Base-by-base conservation (phyloP, 2,329 filamentous ascomycete species). In the Diaporthe velutina region DNA sequence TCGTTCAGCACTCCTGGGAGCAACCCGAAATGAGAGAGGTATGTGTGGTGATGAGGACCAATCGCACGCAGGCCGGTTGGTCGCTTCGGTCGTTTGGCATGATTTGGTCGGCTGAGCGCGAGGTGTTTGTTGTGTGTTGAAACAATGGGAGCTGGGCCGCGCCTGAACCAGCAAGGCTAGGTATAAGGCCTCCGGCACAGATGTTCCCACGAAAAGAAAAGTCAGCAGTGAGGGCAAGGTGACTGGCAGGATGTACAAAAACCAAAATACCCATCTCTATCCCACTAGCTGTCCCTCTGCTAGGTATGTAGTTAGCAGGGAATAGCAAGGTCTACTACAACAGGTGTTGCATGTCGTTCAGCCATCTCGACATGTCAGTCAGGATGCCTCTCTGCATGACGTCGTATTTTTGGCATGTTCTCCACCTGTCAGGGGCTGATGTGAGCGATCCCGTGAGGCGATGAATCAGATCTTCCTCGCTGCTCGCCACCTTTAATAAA, bases 1-100 rank as follows among this genome's bases (percentile, higher is more conserved):
- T 66, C 75, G 30, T 76, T 76, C 48, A 72, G 57, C 55, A 76
- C 75, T 25, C 75, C 75, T 19, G 75, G 61, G 22, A 76, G 73
- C 50, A 54, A n/a, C 48, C 54, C 71, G n/a, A 71, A 54, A 50
- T 74, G 50, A 66, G 38, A 48, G 52, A 42, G n/a, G n/a, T 33
- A 8, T 8, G 15, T 40, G n/a, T 54, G 22, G 9, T 40, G 48
- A 25, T n/a, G 15, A 54, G 2, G 48, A 40, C 9, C 33, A 25
- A 9, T 7, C 52, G 33, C 22, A 35, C 13, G 35, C 50, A 48
- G 55, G 28, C 15, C 17, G 15, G 22, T 28, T 73, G 35, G n/a
- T 22, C 33, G 25, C 45, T 38, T 30, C 22, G 45, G 45, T 17
- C 25, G 35, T 15, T 33, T 66, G 60, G 30, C 25, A 57, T 30